Conservation (phyloP, 257 asterid species). For the Capsicum rhomboideum region DNA sequence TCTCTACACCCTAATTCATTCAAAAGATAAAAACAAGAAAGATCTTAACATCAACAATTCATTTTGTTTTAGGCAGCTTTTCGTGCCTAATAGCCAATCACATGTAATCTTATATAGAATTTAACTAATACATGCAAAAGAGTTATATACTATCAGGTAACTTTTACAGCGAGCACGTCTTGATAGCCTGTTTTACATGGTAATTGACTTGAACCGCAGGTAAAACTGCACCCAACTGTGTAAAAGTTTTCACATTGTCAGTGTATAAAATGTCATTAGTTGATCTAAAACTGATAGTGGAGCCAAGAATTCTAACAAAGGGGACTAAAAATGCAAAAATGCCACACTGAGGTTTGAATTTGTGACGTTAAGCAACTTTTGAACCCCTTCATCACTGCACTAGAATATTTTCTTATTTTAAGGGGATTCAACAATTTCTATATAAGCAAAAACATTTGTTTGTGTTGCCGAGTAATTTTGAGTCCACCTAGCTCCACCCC, state of each 20-base stretch:
- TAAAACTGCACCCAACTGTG: too few relatives aligned
- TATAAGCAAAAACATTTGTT: not conserved
- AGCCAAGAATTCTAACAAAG: too few relatives aligned
- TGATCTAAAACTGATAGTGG: too few relatives aligned
- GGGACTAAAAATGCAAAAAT: too few relatives aligned
- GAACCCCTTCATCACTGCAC: not conserved
- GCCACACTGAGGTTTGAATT: not conserved
- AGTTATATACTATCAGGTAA: too few relatives aligned
- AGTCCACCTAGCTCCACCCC: not conserved
- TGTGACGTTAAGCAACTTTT: not conserved
- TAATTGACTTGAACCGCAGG: too few relatives aligned
- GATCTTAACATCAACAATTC: not conserved
- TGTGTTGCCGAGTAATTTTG: not conserved
- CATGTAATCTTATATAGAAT: too few relatives aligned
- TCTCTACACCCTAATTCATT: conserved; percentile 54
- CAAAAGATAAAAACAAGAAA: not conserved
- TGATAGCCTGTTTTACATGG: too few relatives aligned
- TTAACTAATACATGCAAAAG: too few relatives aligned
- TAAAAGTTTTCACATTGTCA: too few relatives aligned
- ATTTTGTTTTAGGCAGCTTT: not conserved
- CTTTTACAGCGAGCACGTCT: too few relatives aligned
- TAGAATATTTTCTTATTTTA: not conserved
- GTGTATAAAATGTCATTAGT: too few relatives aligned
- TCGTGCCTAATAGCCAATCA: not conserved
- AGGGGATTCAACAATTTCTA: not conserved